A percentile compares a stretch with the other conserved stretches of the same genome.
Conservation (phyloP, 352 stramenopile genomes). For the Poterioochromonas sp. region DNA sequence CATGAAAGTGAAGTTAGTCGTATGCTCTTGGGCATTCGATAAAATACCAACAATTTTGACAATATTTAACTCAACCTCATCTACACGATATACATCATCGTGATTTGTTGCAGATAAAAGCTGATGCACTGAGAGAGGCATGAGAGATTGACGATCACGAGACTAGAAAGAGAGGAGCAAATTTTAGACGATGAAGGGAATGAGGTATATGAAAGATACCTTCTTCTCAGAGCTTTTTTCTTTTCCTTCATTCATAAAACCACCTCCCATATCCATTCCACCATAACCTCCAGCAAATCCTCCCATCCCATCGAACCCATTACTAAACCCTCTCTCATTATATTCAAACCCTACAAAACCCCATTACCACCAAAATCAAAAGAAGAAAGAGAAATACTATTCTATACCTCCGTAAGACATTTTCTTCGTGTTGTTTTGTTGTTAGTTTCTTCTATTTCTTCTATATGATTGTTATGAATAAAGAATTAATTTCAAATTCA, state of each 20-base stretch:
- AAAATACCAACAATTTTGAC: slow-evolving; percentile 77
- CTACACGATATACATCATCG: slow-evolving; percentile 67
- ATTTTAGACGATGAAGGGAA: background rate
- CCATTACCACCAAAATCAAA: too few species aligned
- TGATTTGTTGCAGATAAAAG: slow-evolving; percentile 50
- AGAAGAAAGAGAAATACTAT: too few species aligned
- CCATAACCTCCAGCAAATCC: background rate
- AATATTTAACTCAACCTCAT: slow-evolving; percentile 70
- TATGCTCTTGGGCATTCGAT: slow-evolving; percentile 60
- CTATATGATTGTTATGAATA: too few species aligned
- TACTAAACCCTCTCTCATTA: too few species aligned
- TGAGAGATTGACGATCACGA: slow-evolving; percentile 69
- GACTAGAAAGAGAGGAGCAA: background rate
- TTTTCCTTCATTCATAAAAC: background rate
- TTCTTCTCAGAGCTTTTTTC: background rate
- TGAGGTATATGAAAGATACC: background rate
- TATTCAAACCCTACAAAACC: too few species aligned
- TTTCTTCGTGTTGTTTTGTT: too few species aligned
- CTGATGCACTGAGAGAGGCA: slow-evolving; percentile 80
- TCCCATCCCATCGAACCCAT: background rate
- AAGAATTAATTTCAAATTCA: too few species aligned
- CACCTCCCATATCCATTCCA: background rate
- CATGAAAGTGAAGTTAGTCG: slow-evolving; percentile 77
- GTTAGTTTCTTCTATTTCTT: too few species aligned
- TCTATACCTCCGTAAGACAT: too few species aligned